Conservation (phyloP, 352 stramenopile species). For the Phytopythium boreale region DNA sequence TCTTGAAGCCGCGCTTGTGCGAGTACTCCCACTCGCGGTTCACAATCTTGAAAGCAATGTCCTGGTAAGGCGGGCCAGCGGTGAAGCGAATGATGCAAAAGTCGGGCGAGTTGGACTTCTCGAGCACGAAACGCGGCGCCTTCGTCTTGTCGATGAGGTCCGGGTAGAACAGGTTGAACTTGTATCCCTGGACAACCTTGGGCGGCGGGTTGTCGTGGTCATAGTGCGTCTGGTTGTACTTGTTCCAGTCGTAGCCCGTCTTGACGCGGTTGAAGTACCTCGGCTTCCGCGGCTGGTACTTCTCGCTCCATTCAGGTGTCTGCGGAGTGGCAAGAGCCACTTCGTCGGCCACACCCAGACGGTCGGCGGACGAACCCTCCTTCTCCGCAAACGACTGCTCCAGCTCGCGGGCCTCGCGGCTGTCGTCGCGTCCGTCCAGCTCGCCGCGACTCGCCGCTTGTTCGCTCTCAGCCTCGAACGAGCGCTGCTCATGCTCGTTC, state of each 20-base stretch:
- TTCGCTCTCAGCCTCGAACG: conserved; percentile 26
- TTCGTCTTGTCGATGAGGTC: conserved; percentile 97
- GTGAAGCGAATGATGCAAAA: conserved; percentile 99
- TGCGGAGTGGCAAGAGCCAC: conserved; percentile 68
- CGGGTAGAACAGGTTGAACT: conserved; percentile 99
- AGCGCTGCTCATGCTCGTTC: conserved; percentile 67
- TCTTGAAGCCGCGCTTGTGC: conserved; percentile 97
- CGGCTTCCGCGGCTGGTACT: conserved; percentile 97
- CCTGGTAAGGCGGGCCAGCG: conserved; percentile 97
- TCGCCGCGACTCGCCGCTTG: conserved; percentile 21
- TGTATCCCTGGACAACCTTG: conserved; percentile 99
- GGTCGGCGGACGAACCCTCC: conserved; percentile 49
- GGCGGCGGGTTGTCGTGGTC: conserved; percentile 99
- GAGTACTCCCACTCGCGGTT: conserved; percentile 99
- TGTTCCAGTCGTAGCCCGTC: conserved; percentile 99
- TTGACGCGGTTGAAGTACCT: conserved; percentile 99
- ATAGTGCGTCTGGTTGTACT: conserved; percentile 99
- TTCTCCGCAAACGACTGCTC: conserved; percentile 57
- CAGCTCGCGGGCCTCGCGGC: conserved; percentile 63
- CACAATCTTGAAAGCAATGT: conserved; percentile 99
- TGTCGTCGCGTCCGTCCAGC: conserved; percentile 54
- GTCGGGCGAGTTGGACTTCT: conserved; percentile 89
- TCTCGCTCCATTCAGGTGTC: conserved; percentile 92
- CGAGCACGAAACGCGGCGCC: conserved; percentile 94
- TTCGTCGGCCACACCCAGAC: conserved; percentile 90